A percentile compares a stretch with the other conserved stretches of the same genome.
Evolutionary conservation across 768 basidiomycete species (phyloP).

Genomic region (Pisolithus sp.): DNA sequence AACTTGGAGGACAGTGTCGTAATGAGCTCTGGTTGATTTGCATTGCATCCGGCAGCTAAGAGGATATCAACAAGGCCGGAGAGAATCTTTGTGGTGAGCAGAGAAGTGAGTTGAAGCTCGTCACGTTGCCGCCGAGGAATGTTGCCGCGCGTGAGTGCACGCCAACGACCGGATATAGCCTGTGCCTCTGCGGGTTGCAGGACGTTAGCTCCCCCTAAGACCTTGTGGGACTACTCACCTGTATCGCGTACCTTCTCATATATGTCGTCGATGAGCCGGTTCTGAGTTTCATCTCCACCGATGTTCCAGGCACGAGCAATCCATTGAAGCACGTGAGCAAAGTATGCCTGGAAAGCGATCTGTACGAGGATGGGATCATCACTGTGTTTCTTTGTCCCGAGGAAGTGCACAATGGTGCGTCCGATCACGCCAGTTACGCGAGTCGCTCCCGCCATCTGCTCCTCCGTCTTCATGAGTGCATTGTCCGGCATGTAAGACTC

Average conservation of each 20-base stretch:
- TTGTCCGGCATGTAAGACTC: constrained; percentile 32
- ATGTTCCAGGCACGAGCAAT: constrained; percentile 25
- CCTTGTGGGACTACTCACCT: constrained; percentile 21
- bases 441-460: constrained; percentile 20
- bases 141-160: constrained; percentile 33
- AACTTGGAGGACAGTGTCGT: constrained; percentile 39
- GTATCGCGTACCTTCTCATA: constrained; percentile 30
- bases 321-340: constrained; percentile 23
- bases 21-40: constrained; percentile 24
- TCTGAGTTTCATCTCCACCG: constrained; percentile 18
- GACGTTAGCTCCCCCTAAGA: not conserved
- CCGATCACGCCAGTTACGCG: constrained; percentile 18
- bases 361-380: constrained; percentile 33
- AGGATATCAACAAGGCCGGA: constrained; percentile 24
- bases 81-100: constrained; percentile 19
- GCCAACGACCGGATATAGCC: constrained; percentile 40
- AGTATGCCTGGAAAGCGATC: constrained; percentile 29
- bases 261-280: constrained; percentile 21
- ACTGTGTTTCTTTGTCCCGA: constrained; percentile 21
- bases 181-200: constrained; percentile 31
- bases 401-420: constrained; percentile 18
- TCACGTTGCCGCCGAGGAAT: constrained; percentile 20
- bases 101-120: constrained; percentile 16
- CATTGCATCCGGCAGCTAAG: constrained; percentile 21
- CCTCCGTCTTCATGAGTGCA: constrained; percentile 10